Conservation (phyloP, 2,329 filamentous ascomycete species). For the Penicillium capsulatum region DNA sequence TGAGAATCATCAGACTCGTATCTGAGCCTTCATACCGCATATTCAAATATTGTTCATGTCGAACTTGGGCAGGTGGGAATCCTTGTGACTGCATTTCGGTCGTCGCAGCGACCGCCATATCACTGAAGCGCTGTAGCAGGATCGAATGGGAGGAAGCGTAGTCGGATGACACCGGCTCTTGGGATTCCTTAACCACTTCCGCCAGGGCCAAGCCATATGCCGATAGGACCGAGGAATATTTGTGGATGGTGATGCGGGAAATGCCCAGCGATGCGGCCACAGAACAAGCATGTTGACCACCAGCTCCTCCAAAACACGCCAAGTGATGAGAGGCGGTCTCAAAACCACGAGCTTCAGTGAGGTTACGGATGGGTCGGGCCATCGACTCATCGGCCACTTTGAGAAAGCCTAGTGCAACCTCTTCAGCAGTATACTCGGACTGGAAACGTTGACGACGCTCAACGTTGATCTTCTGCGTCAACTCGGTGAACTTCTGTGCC, state of each 20-base stretch:
- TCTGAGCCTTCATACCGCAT: conserved; percentile 51
- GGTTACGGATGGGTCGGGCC: conserved; percentile 72
- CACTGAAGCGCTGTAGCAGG: conserved; percentile 68
- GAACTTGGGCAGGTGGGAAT: conserved; percentile 40
- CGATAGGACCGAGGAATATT: conserved; percentile 86
- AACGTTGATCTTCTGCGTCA: conserved; percentile 72
- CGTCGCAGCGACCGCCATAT: conserved; percentile 61
- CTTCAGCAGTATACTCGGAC: conserved; percentile 66
- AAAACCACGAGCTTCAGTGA: conserved; percentile 88
- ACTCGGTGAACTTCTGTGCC: conserved; percentile 66
- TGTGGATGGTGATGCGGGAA: conserved; percentile 77
- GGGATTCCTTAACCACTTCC: conserved; percentile 86
- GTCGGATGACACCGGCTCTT: conserved; percentile 55
- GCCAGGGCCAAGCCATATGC: conserved; percentile 91
- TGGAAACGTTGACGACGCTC: conserved; percentile 51
- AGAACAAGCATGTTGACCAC: conserved; percentile 87
- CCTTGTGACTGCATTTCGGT: conserved; percentile 43
- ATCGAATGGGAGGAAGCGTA: conserved; percentile 43
- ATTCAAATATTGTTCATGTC: conserved; percentile 45
- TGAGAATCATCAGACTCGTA: conserved; percentile 47
- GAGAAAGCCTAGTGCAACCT: conserved; percentile 41
- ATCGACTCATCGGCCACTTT: conserved; percentile 44
- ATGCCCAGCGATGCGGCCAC: conserved; percentile 84
- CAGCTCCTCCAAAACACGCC: conserved; percentile 87
- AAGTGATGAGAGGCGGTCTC: conserved; percentile 87